Evolutionary conservation across 2,329 filamentous ascomycete genomes (phyloP), one percentile per base, ranked within the genome.

Genomic region (Neonectria faginata): DNA sequence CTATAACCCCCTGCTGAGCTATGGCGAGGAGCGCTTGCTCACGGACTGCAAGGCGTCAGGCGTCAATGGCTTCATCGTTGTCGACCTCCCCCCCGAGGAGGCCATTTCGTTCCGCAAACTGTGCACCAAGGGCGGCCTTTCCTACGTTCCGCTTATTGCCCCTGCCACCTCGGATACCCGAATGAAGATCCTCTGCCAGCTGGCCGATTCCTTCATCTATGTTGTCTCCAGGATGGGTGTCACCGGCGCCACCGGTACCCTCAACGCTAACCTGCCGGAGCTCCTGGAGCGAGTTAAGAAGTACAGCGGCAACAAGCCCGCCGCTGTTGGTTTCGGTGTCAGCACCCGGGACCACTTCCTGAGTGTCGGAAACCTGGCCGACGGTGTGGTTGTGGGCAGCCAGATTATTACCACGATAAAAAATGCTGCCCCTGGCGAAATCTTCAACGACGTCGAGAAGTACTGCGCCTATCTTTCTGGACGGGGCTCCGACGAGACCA

Each of bases 191-290:
- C 90, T 99, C 12, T 99, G 96, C 87, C 90, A 93, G 79, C 95
- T 99, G 68, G 96, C 96, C 76, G 95, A 98, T 81, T 97, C 94
- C 3, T 99, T 98, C 84, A 97, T 99, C 81, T 99, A 99, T 79
- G 94, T 99, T 66, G 96, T 99, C 60, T 98, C 95, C 27, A 88
- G 95, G 73, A 97, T 97, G 91, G 96, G 96, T 73, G 95, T 98
- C 61, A 99, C 96, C 10, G 96, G 96, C 73, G 96, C 94, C 14
- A 91, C 90, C 1, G 94, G 94, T 36, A 89, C 89, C 27, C 82
- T 99, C 74, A 97, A 93, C 79, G 85, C 90, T 48, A 90, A 91
- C 63, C 87, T 99, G 36, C 93, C 94, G 14, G 89, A 92, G 56
- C 87, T 99, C 41, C 84, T 99, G 62, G 87, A 88, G 62, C 89